These are phyloP conservation scores for Microcyclosporella mali DNA, from an alignment of 2,329 filamentous ascomycete species.

Conservation along the genomic window DNA sequence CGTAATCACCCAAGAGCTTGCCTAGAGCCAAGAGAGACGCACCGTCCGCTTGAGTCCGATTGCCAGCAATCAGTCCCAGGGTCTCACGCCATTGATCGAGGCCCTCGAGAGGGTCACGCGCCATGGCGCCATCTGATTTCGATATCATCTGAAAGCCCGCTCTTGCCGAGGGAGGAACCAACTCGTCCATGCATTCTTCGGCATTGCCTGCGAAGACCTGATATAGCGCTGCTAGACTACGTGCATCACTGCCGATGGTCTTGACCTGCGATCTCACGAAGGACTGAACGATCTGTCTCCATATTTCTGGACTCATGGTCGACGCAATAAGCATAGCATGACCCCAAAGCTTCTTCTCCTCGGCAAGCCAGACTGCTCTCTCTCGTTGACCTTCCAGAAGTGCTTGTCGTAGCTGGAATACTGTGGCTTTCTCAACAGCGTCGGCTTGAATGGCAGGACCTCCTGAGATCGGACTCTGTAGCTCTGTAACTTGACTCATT, in stretches of 20 bases:
- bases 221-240: constrained; percentile 85
- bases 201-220: constrained; percentile 89
- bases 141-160: constrained; percentile 88
- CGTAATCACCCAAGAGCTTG: constrained; percentile 75
- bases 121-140: constrained; percentile 56
- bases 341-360: constrained; percentile 90
- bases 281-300: constrained; percentile 90
- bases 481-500: constrained; percentile 31
- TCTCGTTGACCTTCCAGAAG: constrained; percentile 78
- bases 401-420: constrained; percentile 66
- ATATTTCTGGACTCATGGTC: constrained; percentile 65
- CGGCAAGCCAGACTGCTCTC: constrained; percentile 86
- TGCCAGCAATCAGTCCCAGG: constrained; percentile 75
- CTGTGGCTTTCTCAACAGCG: constrained; percentile 59
- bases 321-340: constrained; percentile 90
- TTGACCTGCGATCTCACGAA: constrained; percentile 95
- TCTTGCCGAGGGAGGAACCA: constrained; percentile 86
- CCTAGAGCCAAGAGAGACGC: constrained; percentile 74
- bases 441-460: constrained; percentile 47
- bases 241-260: constrained; percentile 68
- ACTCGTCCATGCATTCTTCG: constrained; percentile 90
- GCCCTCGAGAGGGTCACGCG: constrained; percentile 72
- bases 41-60: constrained; percentile 73
- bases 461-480: constrained; percentile 26
- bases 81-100: constrained; percentile 94